phyloP scores from a whole-genome alignment of 1,139 yeast genomes.

The Debaryomycetaceae sp. region DNA sequence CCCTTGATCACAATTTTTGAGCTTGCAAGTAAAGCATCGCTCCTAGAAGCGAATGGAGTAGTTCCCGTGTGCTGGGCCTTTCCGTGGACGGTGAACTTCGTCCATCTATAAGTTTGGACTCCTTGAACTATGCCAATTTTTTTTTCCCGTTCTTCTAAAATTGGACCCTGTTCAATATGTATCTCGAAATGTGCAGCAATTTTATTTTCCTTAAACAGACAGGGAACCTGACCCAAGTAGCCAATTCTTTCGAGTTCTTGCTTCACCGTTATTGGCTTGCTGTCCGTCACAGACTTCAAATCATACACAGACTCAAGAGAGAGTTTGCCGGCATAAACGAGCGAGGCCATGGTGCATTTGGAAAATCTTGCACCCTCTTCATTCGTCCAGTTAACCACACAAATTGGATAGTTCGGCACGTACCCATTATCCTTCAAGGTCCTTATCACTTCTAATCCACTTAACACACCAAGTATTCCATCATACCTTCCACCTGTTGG shows the following conservation, averaged over 20 bases:
- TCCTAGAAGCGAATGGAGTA: conserved; percentile 61
- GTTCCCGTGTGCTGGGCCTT: conserved; percentile 72
- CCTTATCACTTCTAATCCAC: conserved; percentile 64
- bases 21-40: conserved; percentile 60
- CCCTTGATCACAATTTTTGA: conserved; percentile 54
- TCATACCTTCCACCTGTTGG: conserved; percentile 80
- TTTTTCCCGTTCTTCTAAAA: conserved; percentile 52
- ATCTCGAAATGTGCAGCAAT: conserved; percentile 68
- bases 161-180: conserved; percentile 77
- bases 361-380: conserved; percentile 81
- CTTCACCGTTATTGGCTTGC: conserved; percentile 46
- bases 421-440: conserved; percentile 57
- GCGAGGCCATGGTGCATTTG: conserved; percentile 58
- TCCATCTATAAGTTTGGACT: conserved; percentile 68
- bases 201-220: conserved; percentile 49
- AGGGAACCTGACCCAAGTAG: conserved; percentile 50
- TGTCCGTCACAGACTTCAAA: conserved; percentile 53
- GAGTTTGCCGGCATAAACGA: conserved; percentile 60
- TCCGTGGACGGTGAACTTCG: conserved; percentile 51
- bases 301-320: conserved; percentile 47
- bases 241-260: conserved; percentile 58
- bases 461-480: conserved; percentile 58
- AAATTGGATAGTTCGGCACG: conserved; percentile 62
- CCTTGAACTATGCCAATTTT: conserved; percentile 61
- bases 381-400: conserved; percentile 67